A percentile compares a stretch with the other conserved stretches of the same genome.
phyloP scores from a whole-genome alignment of 2,329 filamentous ascomycete genomes.

The Diaporthe amygdali region DNA sequence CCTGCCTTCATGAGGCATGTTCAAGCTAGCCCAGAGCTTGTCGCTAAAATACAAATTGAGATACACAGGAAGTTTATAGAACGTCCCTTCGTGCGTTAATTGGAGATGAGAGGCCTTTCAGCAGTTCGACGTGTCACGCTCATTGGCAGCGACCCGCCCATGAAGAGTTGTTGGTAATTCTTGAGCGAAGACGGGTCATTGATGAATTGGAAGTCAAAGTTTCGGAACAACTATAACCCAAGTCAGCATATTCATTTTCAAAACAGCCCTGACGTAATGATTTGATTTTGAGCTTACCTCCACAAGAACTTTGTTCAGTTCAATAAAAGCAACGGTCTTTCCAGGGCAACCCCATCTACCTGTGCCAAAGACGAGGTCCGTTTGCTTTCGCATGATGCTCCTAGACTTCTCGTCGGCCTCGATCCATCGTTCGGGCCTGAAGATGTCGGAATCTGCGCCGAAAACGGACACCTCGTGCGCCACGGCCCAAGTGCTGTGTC shows the following conservation, averaged over 20 bases:
- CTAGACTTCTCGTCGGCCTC: constrained; percentile 23
- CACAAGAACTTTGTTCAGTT: constrained; percentile 16
- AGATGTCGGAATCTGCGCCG: constrained; percentile 20
- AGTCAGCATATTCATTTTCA: background rate
- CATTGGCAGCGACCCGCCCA: background rate
- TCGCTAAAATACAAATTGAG: background rate
- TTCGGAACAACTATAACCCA: background rate
- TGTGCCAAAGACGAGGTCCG: constrained; percentile 16
- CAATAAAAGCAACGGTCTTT: constrained; percentile 8
- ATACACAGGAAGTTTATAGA: background rate
- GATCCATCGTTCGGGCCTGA: constrained; percentile 28
- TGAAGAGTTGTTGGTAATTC: background rate
- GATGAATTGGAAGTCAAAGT: background rate
- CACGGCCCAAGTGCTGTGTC: constrained; percentile 27
- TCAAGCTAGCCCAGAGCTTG: background rate
- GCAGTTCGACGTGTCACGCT: background rate
- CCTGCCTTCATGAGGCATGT: background rate
- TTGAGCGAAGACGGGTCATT: background rate
- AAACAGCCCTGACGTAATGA: fast-evolving
- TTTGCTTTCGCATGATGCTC: constrained; percentile 6
- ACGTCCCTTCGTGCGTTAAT: no score
- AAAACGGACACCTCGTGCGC: constrained; percentile 25
- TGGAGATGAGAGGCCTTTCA: background rate
- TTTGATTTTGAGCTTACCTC: background rate
- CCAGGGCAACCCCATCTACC: constrained; percentile 19